Conservation (phyloP, 2,329 filamentous ascomycete genomes). For the Bipolaris zeicola region DNA sequence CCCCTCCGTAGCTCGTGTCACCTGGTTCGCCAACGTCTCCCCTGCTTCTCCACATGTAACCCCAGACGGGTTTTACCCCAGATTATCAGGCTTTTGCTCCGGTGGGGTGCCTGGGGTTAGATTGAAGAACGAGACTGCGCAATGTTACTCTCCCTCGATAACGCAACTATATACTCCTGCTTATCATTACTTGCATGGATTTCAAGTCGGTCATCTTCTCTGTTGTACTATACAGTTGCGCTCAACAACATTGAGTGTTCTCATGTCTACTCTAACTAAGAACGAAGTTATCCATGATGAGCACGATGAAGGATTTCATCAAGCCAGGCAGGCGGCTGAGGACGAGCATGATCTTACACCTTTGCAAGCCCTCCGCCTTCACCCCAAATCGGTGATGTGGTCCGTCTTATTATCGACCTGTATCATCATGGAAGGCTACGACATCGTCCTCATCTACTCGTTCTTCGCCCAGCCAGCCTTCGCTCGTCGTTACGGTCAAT, state of each 20-base stretch:
- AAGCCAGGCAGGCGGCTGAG: slow-evolving; percentile 18
- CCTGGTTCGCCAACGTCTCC: background rate
- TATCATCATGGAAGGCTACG: slow-evolving; percentile 88
- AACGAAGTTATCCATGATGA: slow-evolving; percentile 1
- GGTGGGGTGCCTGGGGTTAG: background rate
- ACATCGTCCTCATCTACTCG: slow-evolving; percentile 77
- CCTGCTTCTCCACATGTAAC: background rate
- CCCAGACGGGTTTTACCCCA: background rate
- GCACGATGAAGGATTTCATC: slow-evolving; percentile 12
- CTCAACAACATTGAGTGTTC: background rate
- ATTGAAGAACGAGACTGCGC: background rate
- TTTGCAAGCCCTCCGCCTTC: slow-evolving; percentile 72
- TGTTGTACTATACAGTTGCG: background rate
- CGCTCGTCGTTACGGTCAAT: slow-evolving; percentile 47
- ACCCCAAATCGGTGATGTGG: slow-evolving; percentile 83
- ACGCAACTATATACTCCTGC: background rate
- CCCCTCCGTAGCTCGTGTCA: background rate
- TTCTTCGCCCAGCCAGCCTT: slow-evolving; percentile 62
- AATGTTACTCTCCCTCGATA: background rate
- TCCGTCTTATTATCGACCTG: slow-evolving; percentile 80
- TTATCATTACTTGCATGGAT: background rate
- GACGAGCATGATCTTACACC: slow-evolving; percentile 52
- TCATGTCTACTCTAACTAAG: background rate
- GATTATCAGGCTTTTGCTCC: background rate
- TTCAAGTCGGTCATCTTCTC: background rate